Conservation (phyloP, 768 basidiomycete genomes). For the Podaxis mareebaensis region DNA sequence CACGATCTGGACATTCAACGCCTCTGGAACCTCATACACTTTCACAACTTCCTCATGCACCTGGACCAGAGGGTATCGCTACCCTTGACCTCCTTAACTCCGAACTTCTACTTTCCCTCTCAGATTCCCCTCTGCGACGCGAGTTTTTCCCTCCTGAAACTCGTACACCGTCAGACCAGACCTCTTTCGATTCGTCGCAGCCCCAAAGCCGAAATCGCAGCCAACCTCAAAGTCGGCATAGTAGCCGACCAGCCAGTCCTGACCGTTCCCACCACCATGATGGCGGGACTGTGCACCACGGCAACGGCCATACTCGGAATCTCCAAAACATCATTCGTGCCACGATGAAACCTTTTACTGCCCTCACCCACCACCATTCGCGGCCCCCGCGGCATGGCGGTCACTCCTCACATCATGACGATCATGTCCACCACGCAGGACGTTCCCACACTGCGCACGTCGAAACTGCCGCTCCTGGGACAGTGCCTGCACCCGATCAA, state of each 20-base stretch:
- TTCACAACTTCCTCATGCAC: slow-evolving; percentile 47
- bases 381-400: background rate
- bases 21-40: slow-evolving; percentile 38
- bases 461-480: background rate
- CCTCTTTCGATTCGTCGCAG: background rate
- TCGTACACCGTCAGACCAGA: background rate
- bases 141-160: slow-evolving; percentile 2
- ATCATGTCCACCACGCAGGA: background rate
- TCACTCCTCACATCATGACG: background rate
- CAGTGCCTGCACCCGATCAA: slow-evolving; percentile 17
- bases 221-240: background rate
- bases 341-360: slow-evolving; percentile 64
- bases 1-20: slow-evolving; percentile 36
- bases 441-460: background rate
- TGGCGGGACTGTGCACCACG: slow-evolving; percentile 1
- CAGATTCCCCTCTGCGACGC: slow-evolving; percentile 20
- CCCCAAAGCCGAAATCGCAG: slow-evolving; percentile 3
- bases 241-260: slow-evolving; percentile 8
- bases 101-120: slow-evolving; percentile 63
- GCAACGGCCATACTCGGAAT: slow-evolving; percentile 46
- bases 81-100: slow-evolving; percentile 83
- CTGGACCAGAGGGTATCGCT: slow-evolving; percentile 42
- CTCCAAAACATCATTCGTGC: slow-evolving; percentile 53
- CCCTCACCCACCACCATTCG: slow-evolving; percentile 29
- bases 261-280: slow-evolving; percentile 8